Percentiles rank a stretch among this genome's conserved stretches.
These are phyloP conservation scores for Pythium rishiriense DNA, from an alignment of 352 stramenopile genomes.

Conservation along the genomic window DNA sequence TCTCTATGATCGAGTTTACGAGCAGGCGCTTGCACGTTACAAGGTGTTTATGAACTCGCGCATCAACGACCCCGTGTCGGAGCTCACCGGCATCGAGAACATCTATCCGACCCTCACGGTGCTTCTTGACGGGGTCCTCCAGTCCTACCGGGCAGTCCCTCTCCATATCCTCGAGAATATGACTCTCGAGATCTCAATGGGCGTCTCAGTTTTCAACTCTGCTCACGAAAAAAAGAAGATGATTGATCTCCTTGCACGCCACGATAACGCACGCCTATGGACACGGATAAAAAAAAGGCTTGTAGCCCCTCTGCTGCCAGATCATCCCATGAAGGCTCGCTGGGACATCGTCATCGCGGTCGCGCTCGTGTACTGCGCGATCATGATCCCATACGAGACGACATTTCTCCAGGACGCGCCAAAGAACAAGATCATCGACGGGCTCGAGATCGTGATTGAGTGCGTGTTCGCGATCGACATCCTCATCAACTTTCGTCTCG, in stretches of 20 bases:
- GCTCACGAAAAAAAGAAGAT: conserved; percentile 68
- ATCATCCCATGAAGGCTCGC: conserved; percentile 44
- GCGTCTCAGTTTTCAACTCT: conserved; percentile 78
- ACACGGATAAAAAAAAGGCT: conserved; percentile 36
- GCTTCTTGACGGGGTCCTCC: conserved; percentile 56
- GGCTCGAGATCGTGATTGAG: conserved; percentile 47
- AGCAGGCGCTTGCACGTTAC: conserved; percentile 71
- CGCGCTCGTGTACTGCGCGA: conserved; percentile 52
- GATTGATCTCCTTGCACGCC: conserved; percentile 52
- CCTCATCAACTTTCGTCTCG: conserved; percentile 54
- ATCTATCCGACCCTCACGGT: conserved; percentile 70
- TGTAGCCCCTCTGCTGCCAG: conserved; percentile 42
- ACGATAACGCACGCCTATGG: conserved; percentile 27
- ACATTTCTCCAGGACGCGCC: conserved; percentile 45
- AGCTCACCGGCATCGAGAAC: conserved; percentile 58
- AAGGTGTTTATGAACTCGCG: conserved; percentile 59
- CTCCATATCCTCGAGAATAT: conserved; percentile 58
- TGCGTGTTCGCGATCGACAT: conserved; percentile 57
- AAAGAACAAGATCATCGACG: conserved; percentile 22
- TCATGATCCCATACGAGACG: conserved; percentile 65
- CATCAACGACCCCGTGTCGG: conserved; percentile 55
- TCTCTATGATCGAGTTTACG: conserved; percentile 67
- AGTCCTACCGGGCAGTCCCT: conserved; percentile 64
- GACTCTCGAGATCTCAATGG: conserved; percentile 74
- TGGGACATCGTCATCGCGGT: conserved; percentile 54